phyloP scores from a whole-genome alignment of 352 stramenopile species.

The Globisporangium cystogenes region DNA sequence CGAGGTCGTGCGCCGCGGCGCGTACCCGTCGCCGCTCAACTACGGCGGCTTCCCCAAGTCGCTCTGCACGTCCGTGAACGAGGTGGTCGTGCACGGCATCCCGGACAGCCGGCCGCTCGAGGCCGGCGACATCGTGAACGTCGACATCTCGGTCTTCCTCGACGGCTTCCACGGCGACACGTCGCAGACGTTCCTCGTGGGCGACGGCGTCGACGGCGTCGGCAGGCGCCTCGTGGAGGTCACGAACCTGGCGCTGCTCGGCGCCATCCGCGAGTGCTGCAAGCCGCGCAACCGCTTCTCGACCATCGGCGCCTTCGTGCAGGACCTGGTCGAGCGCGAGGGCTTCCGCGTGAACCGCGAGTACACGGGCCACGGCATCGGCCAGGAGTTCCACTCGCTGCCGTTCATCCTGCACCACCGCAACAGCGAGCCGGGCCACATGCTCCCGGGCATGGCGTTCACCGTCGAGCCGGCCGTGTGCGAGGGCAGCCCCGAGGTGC shows the following conservation, averaged over 20 bases:
- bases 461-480: slow-evolving; percentile 98
- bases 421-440: slow-evolving; percentile 76
- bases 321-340: slow-evolving; percentile 79
- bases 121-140: slow-evolving; percentile 95
- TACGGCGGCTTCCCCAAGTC: slow-evolving; percentile 94
- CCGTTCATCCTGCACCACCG: slow-evolving; percentile 93
- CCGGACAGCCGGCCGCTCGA: slow-evolving; percentile 87
- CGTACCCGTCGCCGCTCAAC: slow-evolving; percentile 91
- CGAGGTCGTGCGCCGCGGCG: slow-evolving; percentile 78
- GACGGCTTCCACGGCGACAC: slow-evolving; percentile 98
- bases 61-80: slow-evolving; percentile 95
- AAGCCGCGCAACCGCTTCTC: slow-evolving; percentile 92
- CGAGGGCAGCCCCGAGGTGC: slow-evolving; percentile 84
- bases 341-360: slow-evolving; percentile 86
- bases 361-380: slow-evolving; percentile 97
- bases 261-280: slow-evolving; percentile 86
- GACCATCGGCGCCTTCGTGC: slow-evolving; percentile 91
- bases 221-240: slow-evolving; percentile 87
- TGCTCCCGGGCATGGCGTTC: slow-evolving; percentile 95
- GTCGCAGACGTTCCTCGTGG: slow-evolving; percentile 95
- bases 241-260: slow-evolving; percentile 79
- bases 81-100: slow-evolving; percentile 97
- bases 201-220: slow-evolving; percentile 79
- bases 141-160: slow-evolving; percentile 94
- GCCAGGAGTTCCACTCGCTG: slow-evolving; percentile 92